A percentile compares a stretch with the other conserved stretches of the same genome.
phyloP scores from a whole-genome alignment of 1,284 basidiomycete species.

The Cutaneotrichosporon cyanovorans region DNA sequence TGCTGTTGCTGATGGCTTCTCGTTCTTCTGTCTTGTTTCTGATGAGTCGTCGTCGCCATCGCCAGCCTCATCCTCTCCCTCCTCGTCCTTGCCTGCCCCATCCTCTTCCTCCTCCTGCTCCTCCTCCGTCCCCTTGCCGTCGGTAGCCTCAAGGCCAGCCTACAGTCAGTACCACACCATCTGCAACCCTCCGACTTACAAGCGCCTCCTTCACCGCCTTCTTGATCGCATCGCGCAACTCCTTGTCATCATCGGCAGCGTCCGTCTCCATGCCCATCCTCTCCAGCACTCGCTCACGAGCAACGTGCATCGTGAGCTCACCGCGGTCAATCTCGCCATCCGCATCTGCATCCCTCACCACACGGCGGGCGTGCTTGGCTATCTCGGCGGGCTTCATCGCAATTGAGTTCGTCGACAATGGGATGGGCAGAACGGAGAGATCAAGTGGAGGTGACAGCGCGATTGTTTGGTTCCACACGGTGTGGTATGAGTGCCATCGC shows the following conservation, averaged over 20 bases:
- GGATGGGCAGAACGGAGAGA: background rate
- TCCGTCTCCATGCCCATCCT: conserved; percentile 22
- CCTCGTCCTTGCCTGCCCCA: conserved; percentile 4
- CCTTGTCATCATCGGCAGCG: conserved; percentile 20
- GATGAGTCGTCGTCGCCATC: no score
- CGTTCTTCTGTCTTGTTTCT: no score
- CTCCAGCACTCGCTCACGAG: conserved; percentile 19
- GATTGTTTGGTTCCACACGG: background rate
- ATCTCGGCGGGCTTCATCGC: conserved; percentile 6
- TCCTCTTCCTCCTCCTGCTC: background rate
- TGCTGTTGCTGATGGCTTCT: no score
- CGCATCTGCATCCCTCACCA: conserved; percentile 20
- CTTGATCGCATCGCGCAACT: conserved; percentile 40
- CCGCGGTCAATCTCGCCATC: conserved; percentile 25
- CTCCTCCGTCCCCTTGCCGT: conserved; percentile 6
- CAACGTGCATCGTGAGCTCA: conserved; percentile 28
- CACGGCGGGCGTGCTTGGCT: conserved; percentile 1
- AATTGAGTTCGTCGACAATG: background rate
- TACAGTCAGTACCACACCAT: background rate
- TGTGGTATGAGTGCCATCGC: no score
- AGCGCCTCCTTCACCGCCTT: conserved; percentile 37
- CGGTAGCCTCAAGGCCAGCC: conserved; percentile 3
- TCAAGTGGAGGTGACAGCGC: no score
- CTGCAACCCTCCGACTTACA: conserved; percentile 17
- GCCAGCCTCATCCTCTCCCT: conserved; percentile 2